A percentile compares a stretch with the other conserved stretches of the same genome.
Conservation (phyloP, 169 alveolate species). For the Eimeria maxima region DNA sequence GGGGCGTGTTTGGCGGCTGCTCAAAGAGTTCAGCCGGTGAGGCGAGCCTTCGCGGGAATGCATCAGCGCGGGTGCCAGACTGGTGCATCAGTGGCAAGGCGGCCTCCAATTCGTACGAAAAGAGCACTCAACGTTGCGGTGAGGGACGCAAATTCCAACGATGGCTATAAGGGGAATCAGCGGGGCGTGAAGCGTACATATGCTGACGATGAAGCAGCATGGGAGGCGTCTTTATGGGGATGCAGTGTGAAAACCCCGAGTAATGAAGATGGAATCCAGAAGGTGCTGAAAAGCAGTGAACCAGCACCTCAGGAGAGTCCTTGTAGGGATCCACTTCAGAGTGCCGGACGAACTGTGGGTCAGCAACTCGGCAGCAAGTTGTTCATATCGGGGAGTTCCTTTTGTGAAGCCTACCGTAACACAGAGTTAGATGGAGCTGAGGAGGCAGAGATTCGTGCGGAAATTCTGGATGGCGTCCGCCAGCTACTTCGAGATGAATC, state of each 20-base stretch:
- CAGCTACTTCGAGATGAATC: constrained; percentile 54
- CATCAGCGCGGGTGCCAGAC: constrained; percentile 8
- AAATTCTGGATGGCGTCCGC: constrained; percentile 51
- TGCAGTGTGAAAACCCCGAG: not conserved
- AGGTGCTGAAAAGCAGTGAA: not conserved
- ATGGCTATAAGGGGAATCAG: not conserved
- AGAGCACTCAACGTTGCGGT: not conserved
- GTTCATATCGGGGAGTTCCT: not conserved
- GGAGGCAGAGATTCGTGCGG: constrained; percentile 51
- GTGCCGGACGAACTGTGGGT: not conserved
- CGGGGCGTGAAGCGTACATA: constrained; percentile 43
- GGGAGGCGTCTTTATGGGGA: not conserved
- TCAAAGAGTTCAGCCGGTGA: not conserved
- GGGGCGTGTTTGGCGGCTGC: not conserved
- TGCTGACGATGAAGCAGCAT: not conserved
- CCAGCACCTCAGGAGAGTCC: not conserved
- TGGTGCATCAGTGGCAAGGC: not conserved
- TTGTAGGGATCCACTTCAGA: not conserved
- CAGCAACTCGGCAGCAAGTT: not conserved
- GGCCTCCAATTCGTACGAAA: constrained; percentile 17
- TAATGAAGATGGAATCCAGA: not conserved
- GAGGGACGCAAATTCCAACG: not conserved
- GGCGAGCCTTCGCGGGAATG: constrained; percentile 40
- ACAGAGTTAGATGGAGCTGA: constrained; percentile 11
- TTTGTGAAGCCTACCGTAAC: not conserved